Conservation (phyloP, 2,329 filamentous ascomycete species). For the Elsinoe batatas region DNA sequence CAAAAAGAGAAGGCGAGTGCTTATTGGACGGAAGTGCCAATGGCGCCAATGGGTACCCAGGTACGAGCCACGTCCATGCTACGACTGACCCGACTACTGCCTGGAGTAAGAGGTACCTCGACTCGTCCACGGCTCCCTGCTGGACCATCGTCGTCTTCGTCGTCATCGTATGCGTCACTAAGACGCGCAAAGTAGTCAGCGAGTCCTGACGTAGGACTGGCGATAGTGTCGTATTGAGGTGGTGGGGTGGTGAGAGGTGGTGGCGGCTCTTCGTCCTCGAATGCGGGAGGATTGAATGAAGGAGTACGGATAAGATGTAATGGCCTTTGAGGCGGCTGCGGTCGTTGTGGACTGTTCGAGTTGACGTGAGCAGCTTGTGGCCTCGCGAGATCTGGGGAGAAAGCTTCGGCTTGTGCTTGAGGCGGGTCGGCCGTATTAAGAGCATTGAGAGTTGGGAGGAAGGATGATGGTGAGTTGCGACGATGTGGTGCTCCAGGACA, state of each 20-base stretch:
- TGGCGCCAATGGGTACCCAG: conserved; percentile 29
- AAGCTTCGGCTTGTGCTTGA: conserved; percentile 19
- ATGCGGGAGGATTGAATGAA: conserved; percentile 79
- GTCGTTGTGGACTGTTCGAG: conserved; percentile 24
- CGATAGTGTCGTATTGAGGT: conserved; percentile 71
- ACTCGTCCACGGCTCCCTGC: conserved; percentile 28
- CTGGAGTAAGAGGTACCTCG: conserved; percentile 54
- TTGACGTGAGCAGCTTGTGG: conserved; percentile 37
- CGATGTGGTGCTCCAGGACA: conserved; percentile 55
- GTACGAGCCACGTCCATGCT: conserved; percentile 55
- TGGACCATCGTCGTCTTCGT: conserved; percentile 42
- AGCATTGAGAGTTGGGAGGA: conserved; percentile 50
- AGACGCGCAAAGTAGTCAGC: conserved; percentile 82
- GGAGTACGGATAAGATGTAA: conserved; percentile 77
- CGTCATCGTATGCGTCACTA: conserved; percentile 54
- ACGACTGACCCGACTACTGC: conserved; percentile 47
- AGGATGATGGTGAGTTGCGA: conserved; percentile 38
- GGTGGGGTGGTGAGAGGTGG: conserved; percentile 70
- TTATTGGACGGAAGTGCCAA: conserved; percentile 12
- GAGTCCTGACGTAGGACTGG: conserved; percentile 59
- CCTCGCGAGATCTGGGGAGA: conserved; percentile 42
- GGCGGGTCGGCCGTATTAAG: conserved; percentile 33
- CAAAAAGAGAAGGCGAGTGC: not conserved
- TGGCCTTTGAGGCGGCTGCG: conserved; percentile 45
- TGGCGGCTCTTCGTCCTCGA: conserved; percentile 70